phyloP scores from a whole-genome alignment of 2,329 filamentous ascomycete genomes.

The Arthrinium puccinioides region DNA sequence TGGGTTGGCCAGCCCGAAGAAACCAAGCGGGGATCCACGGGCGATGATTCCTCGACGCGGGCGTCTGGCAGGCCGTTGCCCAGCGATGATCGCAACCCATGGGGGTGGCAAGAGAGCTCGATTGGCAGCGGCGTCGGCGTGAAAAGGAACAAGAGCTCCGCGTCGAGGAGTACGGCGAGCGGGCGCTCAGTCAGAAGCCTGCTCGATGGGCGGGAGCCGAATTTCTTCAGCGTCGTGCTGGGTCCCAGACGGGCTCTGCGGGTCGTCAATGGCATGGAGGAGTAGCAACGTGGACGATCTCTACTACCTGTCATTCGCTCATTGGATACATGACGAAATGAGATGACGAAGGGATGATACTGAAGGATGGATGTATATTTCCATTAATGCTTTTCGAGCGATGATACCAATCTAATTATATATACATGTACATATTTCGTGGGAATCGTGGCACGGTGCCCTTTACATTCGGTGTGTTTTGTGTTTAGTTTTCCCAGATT shows the following conservation, averaged over 20 bases:
- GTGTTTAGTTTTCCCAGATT: too few species aligned
- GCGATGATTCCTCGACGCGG: constrained; percentile 16
- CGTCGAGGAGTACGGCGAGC: constrained; percentile 27
- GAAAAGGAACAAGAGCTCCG: constrained; percentile 20
- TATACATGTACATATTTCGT: too few species aligned
- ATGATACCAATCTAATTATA: too few species aligned
- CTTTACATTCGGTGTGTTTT: too few species aligned
- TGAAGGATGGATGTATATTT: too few species aligned
- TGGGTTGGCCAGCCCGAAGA: constrained; percentile 9
- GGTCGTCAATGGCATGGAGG: constrained; percentile 52
- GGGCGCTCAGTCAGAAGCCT: constrained; percentile 27
- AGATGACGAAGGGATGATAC: too few species aligned
- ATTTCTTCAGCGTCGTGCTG: constrained; percentile 63
- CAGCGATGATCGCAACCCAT: constrained; percentile 20
- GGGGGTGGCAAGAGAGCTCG: constrained; percentile 14
- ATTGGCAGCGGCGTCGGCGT: constrained; percentile 10
- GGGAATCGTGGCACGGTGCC: too few species aligned
- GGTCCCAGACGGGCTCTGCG: constrained; percentile 61
- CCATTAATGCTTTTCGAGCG: too few species aligned
- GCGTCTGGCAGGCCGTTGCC: constrained; percentile 10
- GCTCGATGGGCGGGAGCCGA: constrained; percentile 51
- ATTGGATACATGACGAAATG: too few species aligned
- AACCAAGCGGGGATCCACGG: constrained; percentile 11
- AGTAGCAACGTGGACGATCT: too few species aligned
- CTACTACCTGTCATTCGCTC: too few species aligned